A percentile compares a stretch with the other conserved stretches of the same genome.
Conservation (phyloP, 805 yeast genomes). For the Candida stauntonica region DNA sequence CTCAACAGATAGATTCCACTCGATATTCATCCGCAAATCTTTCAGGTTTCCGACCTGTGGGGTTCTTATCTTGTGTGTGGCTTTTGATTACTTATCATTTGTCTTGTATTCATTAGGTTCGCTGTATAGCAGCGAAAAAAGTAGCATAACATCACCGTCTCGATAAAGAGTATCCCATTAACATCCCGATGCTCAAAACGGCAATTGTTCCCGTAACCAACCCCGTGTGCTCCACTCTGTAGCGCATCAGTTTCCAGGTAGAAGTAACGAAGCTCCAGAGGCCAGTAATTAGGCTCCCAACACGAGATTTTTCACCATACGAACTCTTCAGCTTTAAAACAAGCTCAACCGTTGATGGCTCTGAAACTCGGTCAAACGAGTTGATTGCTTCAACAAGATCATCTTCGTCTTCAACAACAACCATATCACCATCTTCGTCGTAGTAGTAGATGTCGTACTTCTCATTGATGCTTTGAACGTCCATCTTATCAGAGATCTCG, state of each 20-base stretch:
- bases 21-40: too few species aligned
- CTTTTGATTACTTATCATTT: too few species aligned
- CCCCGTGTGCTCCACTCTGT: not conserved
- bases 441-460: conserved; percentile 31
- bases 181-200: conserved; percentile 21
- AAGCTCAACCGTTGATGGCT: conserved; percentile 15
- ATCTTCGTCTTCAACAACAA: conserved; percentile 30
- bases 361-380: conserved; percentile 9
- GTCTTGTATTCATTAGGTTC: too few species aligned
- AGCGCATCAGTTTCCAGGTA: conserved; percentile 3
- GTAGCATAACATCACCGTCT: not conserved
- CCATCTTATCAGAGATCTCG: conserved; percentile 25
- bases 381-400: conserved; percentile 31
- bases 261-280: conserved; percentile 8
- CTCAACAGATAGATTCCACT: too few species aligned
- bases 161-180: conserved; percentile 20
- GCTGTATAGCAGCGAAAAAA: too few species aligned
- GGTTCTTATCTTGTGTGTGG: too few species aligned
- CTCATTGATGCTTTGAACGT: conserved; percentile 14
- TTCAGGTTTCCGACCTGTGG: too few species aligned
- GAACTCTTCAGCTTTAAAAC: conserved; percentile 4
- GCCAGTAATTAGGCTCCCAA: not conserved
- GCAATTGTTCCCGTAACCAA: conserved; percentile 18
- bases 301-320: too few species aligned
- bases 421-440: conserved; percentile 36